Percentiles rank a stretch among this genome's conserved stretches.
Conservation (phyloP, 768 basidiomycete species). For the Pleurotus citrinopileatus region DNA sequence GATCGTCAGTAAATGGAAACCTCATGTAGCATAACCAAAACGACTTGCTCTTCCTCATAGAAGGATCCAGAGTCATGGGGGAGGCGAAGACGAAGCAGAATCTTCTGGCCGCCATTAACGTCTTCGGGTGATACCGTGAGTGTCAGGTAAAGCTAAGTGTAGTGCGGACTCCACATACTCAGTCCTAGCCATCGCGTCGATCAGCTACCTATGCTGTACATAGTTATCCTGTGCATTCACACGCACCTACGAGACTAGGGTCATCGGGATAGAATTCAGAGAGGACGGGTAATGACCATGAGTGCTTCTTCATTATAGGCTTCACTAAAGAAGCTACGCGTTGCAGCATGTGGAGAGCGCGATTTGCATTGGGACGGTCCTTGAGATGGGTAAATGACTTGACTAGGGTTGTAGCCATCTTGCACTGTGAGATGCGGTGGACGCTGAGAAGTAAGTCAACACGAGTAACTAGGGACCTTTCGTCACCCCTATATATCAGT, state of each 20-base stretch:
- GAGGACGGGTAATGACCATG: conserved; percentile 77
- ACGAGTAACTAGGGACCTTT: background rate
- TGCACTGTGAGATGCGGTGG: conserved; percentile 22
- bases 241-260: conserved; percentile 68
- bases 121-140: conserved; percentile 38
- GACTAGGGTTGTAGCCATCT: conserved; percentile 60
- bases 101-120: conserved; percentile 77
- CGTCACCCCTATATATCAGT: too few relatives aligned
- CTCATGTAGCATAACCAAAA: conserved; percentile 90
- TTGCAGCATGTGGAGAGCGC: conserved; percentile 66
- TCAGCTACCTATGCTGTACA: too few relatives aligned
- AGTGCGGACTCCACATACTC: conserved; percentile 26
- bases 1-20: conserved; percentile 30
- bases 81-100: conserved; percentile 79
- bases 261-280: conserved; percentile 86
- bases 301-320: conserved; percentile 88
- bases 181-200: conserved; percentile 23
- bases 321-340: conserved; percentile 79
- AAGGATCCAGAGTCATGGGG: conserved; percentile 67
- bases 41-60: conserved; percentile 68
- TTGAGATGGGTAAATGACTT: conserved; percentile 72
- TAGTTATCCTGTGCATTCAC: too few relatives aligned
- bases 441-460: background rate
- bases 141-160: background rate
- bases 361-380: conserved; percentile 60